Percentiles rank a stretch among this genome's conserved stretches.
These are phyloP conservation scores for Diplodia intermedia DNA, from an alignment of 2,329 filamentous ascomycete species.

Conservation along the genomic window DNA sequence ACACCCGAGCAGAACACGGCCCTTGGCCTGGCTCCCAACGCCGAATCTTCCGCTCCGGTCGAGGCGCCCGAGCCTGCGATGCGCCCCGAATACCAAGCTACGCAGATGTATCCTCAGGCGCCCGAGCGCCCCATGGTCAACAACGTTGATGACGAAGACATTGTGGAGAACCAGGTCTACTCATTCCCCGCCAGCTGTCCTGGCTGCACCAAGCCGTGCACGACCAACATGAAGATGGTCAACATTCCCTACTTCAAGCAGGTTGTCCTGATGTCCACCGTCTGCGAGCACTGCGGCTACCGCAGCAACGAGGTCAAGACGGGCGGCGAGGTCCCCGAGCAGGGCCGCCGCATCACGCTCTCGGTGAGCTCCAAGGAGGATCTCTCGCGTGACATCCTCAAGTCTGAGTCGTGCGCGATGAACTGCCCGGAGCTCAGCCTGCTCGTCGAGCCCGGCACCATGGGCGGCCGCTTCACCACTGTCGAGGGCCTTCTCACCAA, in stretches of 20 bases:
- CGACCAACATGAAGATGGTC: slow-evolving; percentile 98
- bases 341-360: slow-evolving; percentile 83
- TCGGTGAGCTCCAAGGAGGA: slow-evolving; percentile 73
- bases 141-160: slow-evolving; percentile 71
- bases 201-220: slow-evolving; percentile 83
- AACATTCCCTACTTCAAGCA: slow-evolving; percentile 98
- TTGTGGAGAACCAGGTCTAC: slow-evolving; percentile 91
- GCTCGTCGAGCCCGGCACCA: slow-evolving; percentile 87
- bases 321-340: slow-evolving; percentile 86
- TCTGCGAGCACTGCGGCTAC: slow-evolving; percentile 91
- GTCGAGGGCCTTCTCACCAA: slow-evolving; percentile 93
- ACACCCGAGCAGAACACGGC: slow-evolving; percentile 85
- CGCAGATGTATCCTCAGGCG: slow-evolving; percentile 54
- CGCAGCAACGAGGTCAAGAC: slow-evolving; percentile 98
- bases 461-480: slow-evolving; percentile 95
- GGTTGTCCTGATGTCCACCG: slow-evolving; percentile 92
- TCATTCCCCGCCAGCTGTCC: slow-evolving; percentile 91
- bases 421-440: slow-evolving; percentile 87
- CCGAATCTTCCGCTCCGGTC: slow-evolving; percentile 45
- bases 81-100: slow-evolving; percentile 60
- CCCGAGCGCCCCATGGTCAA: slow-evolving; percentile 48
- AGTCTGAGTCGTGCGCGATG: slow-evolving; percentile 89
- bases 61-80: slow-evolving; percentile 64
- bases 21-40: slow-evolving; percentile 72
- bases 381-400: slow-evolving; percentile 90